Percentiles rank a stretch among this genome's conserved stretches.
Evolutionary conservation across 2,329 filamentous ascomycete species (phyloP).

Genomic region (Cyphellophora attinorum): DNA sequence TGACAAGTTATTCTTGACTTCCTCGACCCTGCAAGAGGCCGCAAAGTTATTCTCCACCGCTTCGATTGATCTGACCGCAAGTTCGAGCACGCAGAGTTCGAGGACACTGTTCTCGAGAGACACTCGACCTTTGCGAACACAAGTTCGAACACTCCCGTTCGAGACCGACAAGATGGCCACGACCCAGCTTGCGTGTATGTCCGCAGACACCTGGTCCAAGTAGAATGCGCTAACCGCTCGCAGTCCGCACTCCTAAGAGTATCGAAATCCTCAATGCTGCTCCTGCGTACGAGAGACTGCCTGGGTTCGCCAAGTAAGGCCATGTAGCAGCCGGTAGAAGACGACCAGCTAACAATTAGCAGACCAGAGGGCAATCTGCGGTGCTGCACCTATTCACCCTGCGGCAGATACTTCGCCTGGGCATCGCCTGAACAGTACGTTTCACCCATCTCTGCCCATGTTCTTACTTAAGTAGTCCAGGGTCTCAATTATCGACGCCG

Average conservation of each 20-base stretch:
- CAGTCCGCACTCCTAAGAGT: slow-evolving; percentile 87
- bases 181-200: slow-evolving; percentile 80
- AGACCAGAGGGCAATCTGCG: slow-evolving; percentile 90
- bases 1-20: too few relatives aligned
- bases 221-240: too few relatives aligned
- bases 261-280: slow-evolving; percentile 89
- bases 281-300: slow-evolving; percentile 74
- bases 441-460: too few relatives aligned
- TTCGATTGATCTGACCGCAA: too few relatives aligned
- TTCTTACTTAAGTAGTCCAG: slow-evolving; percentile 33
- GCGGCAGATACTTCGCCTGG: slow-evolving; percentile 93
- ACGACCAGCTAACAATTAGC: slow-evolving; percentile 6
- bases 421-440: slow-evolving; percentile 66
- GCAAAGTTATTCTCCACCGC: too few relatives aligned
- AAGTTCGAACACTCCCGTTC: too few relatives aligned
- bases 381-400: slow-evolving; percentile 90
- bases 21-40: too few relatives aligned
- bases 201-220: too few relatives aligned
- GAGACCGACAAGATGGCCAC: slow-evolving; percentile 63
- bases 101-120: too few relatives aligned
- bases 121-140: too few relatives aligned
- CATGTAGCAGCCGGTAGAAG: background rate
- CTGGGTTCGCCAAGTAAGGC: slow-evolving; percentile 59
- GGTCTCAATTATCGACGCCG: slow-evolving; percentile 77
- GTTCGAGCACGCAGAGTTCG: too few relatives aligned